These are phyloP conservation scores for Brassica rapa DNA, from an alignment of 345 rosid genomes.

Conservation along the genomic window DNA sequence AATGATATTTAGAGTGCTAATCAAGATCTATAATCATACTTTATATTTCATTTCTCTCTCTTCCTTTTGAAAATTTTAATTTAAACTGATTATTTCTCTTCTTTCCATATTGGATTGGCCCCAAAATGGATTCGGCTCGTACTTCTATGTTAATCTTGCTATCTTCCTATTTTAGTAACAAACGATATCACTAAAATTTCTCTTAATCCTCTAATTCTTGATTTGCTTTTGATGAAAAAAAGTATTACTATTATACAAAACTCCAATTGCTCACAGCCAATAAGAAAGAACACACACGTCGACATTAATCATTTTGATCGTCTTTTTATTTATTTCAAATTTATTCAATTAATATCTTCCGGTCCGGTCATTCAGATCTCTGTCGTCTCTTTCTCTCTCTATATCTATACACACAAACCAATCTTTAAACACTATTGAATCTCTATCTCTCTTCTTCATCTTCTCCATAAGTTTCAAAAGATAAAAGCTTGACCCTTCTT, in stretches of 20 bases:
- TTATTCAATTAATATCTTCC: constrained; percentile 61
- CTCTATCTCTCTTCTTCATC: constrained; percentile 32
- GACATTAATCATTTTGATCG: constrained; percentile 30
- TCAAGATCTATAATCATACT: constrained; percentile 10
- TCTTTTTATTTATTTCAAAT: constrained; percentile 11
- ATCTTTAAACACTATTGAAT: constrained; percentile 36
- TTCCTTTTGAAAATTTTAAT: not conserved
- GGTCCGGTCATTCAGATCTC: constrained; percentile 73
- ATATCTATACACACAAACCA: constrained; percentile 40
- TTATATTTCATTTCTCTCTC: constrained; percentile 2
- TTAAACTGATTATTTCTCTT: constrained; percentile 16
- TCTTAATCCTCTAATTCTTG: constrained; percentile 28
- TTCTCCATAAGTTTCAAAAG: constrained; percentile 28
- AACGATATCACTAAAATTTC: not conserved
- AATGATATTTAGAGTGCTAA: constrained; percentile 13
- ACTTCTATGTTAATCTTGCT: constrained; percentile 17
- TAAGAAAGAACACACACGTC: constrained; percentile 24
- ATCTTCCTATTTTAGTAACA: constrained; percentile 10
- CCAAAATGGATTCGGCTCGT: constrained; percentile 33
- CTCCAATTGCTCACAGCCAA: constrained; percentile 29
- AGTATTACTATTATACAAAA: not conserved
- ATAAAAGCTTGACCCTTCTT: constrained; percentile 20
- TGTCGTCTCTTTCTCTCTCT: constrained; percentile 45
- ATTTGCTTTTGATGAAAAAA: constrained; percentile 16
- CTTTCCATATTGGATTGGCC: not conserved